phyloP scores from a whole-genome alignment of 2,329 filamentous ascomycete genomes.

The Alternaria sp. region DNA sequence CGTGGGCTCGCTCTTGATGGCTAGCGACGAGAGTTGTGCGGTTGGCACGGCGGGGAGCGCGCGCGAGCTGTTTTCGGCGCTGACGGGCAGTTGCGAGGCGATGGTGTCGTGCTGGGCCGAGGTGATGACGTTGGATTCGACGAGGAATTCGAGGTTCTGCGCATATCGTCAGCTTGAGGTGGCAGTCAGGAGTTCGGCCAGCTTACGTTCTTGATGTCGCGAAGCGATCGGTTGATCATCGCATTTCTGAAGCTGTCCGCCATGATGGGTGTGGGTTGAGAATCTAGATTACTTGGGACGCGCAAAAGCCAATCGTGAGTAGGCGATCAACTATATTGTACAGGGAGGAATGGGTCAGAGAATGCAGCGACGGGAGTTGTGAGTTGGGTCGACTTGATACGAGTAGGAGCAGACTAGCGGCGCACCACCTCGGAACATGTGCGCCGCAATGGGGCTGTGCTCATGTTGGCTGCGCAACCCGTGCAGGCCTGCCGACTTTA shows the following conservation, averaged over 20 bases:
- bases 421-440: slow-evolving; percentile 20
- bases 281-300: background rate
- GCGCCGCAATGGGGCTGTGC: slow-evolving; percentile 34
- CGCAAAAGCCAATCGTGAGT: background rate
- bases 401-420: slow-evolving; percentile 18
- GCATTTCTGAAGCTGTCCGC: slow-evolving; percentile 60
- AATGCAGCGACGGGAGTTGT: slow-evolving; percentile 9
- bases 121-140: slow-evolving; percentile 81
- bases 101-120: slow-evolving; percentile 79
- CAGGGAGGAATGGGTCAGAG: slow-evolving; percentile 5
- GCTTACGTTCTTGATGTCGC: slow-evolving; percentile 83
- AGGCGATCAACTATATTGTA: background rate
- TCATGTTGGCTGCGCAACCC: slow-evolving; percentile 5
- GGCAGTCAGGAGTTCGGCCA: background rate
- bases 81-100: slow-evolving; percentile 75
- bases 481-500: background rate
- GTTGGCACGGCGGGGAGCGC: slow-evolving; percentile 40
- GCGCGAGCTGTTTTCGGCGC: slow-evolving; percentile 69
- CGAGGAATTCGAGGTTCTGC: slow-evolving; percentile 93
- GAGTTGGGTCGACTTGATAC: slow-evolving; percentile 16
- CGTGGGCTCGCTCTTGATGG: slow-evolving; percentile 40
- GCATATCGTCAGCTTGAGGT: slow-evolving; percentile 8
- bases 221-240: slow-evolving; percentile 83
- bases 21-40: slow-evolving; percentile 45
- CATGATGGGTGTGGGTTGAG: slow-evolving; percentile 31